phyloP scores from a whole-genome alignment of 2,329 filamentous ascomycete species.

The Venturiaceae sp. region DNA sequence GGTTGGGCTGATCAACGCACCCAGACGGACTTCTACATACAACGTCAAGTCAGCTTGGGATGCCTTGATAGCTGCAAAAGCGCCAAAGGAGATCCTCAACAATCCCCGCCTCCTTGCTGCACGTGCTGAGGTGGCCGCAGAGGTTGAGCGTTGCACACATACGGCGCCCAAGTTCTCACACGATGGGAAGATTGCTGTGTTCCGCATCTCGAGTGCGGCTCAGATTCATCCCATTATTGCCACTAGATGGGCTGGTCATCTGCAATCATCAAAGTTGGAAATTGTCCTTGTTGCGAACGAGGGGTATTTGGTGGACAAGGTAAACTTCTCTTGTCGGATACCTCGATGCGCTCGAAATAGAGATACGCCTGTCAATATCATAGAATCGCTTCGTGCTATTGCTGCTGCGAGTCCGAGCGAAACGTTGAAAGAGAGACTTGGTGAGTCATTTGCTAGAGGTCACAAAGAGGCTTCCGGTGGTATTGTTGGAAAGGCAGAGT shows the following conservation, averaged over 20 bases:
- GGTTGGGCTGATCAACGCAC: constrained; percentile 55
- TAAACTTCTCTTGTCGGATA: constrained; percentile 59
- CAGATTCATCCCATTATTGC: constrained; percentile 61
- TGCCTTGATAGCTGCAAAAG: constrained; percentile 40
- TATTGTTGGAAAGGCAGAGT: constrained; percentile 49
- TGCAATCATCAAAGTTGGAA: constrained; percentile 49
- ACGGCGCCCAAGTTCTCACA: constrained; percentile 53
- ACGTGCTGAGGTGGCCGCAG: constrained; percentile 47
- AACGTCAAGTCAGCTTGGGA: constrained; percentile 53
- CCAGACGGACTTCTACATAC: constrained; percentile 50
- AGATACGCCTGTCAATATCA: constrained; percentile 53
- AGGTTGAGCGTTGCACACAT: constrained; percentile 52
- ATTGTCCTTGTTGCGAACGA: constrained; percentile 59
- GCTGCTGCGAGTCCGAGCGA: constrained; percentile 27
- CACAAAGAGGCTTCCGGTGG: constrained; percentile 61
- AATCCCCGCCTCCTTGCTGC: constrained; percentile 43
- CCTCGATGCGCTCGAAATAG: constrained; percentile 44
- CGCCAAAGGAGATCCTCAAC: constrained; percentile 42
- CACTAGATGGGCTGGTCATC: constrained; percentile 53
- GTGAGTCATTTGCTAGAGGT: constrained; percentile 55
- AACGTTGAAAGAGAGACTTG: constrained; percentile 39
- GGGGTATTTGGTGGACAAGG: constrained; percentile 51
- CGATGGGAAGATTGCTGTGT: constrained; percentile 52
- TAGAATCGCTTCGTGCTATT: constrained; percentile 44
- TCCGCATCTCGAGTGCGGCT: constrained; percentile 49